These are phyloP conservation scores for Mycosphaerella arachidis DNA, from an alignment of 2,329 filamentous ascomycete species.

Conservation along the genomic window DNA sequence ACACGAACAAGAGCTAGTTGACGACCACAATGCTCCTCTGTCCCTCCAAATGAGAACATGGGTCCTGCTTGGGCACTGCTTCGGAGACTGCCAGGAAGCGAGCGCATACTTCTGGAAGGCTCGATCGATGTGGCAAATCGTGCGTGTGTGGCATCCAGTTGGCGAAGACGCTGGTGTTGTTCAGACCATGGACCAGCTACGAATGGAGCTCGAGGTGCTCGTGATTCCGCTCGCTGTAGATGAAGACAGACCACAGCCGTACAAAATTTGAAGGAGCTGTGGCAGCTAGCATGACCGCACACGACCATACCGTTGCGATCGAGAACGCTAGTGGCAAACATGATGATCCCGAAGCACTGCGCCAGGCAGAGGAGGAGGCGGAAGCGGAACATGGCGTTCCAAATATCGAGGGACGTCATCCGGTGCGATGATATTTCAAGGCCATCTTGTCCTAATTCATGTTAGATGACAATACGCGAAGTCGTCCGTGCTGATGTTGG, in stretches of 20 bases:
- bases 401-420: too few species aligned
- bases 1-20: not conserved
- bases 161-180: not conserved
- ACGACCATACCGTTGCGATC: too few species aligned
- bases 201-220: not conserved
- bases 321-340: too few species aligned
- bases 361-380: too few species aligned
- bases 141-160: not conserved
- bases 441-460: too few species aligned
- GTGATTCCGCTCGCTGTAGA: not conserved
- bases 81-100: constrained; percentile 1
- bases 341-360: too few species aligned
- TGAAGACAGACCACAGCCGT: not conserved
- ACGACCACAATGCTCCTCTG: not conserved
- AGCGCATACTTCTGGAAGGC: not conserved
- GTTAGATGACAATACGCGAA: too few species aligned
- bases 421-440: too few species aligned
- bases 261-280: too few species aligned
- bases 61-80: not conserved
- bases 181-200: constrained; percentile 1
- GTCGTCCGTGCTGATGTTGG: too few species aligned
- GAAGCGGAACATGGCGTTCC: too few species aligned
- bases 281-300: too few species aligned
- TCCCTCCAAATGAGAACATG: constrained; percentile 5
- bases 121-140: not conserved